Conservation (phyloP, 1,284 basidiomycete species). For the Phlebopus sp. region DNA sequence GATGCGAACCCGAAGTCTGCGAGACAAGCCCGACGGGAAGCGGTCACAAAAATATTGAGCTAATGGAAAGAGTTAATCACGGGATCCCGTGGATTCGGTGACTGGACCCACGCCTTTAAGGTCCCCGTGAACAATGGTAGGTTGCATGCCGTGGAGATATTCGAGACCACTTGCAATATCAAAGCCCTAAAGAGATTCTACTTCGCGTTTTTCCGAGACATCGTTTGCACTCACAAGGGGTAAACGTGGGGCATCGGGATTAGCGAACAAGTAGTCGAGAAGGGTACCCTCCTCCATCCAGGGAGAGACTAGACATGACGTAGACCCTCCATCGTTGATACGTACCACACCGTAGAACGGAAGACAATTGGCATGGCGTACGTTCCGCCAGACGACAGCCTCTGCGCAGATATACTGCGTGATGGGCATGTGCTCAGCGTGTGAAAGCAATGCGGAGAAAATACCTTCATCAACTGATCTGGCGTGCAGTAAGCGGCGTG, state of each 20-base stretch:
- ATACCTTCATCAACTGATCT: slow-evolving; percentile 20
- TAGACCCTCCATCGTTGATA: slow-evolving; percentile 8
- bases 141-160: slow-evolving; percentile 39
- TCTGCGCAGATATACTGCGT: slow-evolving; percentile 27
- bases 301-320: slow-evolving; percentile 26
- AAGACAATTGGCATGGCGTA: slow-evolving; percentile 25
- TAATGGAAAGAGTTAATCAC: slow-evolving; percentile 7
- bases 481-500: slow-evolving; percentile 10
- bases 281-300: slow-evolving; percentile 39
- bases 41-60: slow-evolving; percentile 25
- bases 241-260: slow-evolving; percentile 31
- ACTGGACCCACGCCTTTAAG: slow-evolving; percentile 37
- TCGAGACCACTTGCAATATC: slow-evolving; percentile 40
- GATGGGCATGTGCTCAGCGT: neutral
- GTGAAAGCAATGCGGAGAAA: neutral
- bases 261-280: slow-evolving; percentile 33
- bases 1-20: slow-evolving; percentile 29
- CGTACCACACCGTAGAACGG: slow-evolving; percentile 29
- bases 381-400: slow-evolving; percentile 29
- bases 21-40: slow-evolving; percentile 25
- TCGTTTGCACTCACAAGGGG: slow-evolving; percentile 29
- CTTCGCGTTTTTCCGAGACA: neutral
- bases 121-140: slow-evolving; percentile 45
- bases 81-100: neutral
- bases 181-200: slow-evolving; percentile 29